phyloP scores from a whole-genome alignment of 2,329 filamentous ascomycete species.

The Penicillium sp. region DNA sequence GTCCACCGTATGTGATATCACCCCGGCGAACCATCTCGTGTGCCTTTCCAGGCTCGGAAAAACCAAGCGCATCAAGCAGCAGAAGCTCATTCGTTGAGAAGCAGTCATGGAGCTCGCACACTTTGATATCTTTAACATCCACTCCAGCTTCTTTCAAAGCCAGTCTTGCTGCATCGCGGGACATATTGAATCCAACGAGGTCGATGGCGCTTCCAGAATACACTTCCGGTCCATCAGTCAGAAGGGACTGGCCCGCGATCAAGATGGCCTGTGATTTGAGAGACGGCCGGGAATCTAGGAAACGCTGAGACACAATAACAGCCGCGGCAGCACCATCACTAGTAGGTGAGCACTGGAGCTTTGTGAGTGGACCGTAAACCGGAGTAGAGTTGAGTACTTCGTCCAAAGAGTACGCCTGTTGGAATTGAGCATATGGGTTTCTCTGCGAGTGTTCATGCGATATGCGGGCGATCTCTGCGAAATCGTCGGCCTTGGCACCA shows the following conservation, averaged over 20 bases:
- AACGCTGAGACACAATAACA: constrained; percentile 84
- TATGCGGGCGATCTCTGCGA: constrained; percentile 89
- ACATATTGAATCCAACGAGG: constrained; percentile 88
- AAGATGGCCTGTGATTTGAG: constrained; percentile 79
- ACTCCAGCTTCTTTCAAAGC: constrained; percentile 74
- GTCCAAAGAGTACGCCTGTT: constrained; percentile 83
- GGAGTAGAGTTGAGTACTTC: constrained; percentile 76
- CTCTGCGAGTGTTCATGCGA: constrained; percentile 89
- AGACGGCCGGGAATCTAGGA: constrained; percentile 84
- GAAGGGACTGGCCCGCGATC: constrained; percentile 84
- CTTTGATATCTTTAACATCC: constrained; percentile 70
- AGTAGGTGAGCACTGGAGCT: constrained; percentile 95
- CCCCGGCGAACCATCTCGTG: constrained; percentile 86
- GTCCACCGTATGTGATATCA: constrained; percentile 87
- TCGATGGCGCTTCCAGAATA: constrained; percentile 85
- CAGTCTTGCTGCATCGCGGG: constrained; percentile 67
- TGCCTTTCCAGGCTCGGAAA: constrained; percentile 80
- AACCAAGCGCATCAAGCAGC: constrained; percentile 80
- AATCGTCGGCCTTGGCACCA: constrained; percentile 81
- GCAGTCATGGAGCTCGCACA: constrained; percentile 95
- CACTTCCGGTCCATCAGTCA: constrained; percentile 80
- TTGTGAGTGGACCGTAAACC: constrained; percentile 87
- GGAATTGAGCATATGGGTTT: constrained; percentile 97
- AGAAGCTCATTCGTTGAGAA: constrained; percentile 95
- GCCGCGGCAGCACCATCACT: constrained; percentile 90